A percentile compares a stretch with the other conserved stretches of the same genome.
These are phyloP conservation scores for Rhododendron molle DNA, from an alignment of 148 eudicot genomes.

Conservation along the genomic window DNA sequence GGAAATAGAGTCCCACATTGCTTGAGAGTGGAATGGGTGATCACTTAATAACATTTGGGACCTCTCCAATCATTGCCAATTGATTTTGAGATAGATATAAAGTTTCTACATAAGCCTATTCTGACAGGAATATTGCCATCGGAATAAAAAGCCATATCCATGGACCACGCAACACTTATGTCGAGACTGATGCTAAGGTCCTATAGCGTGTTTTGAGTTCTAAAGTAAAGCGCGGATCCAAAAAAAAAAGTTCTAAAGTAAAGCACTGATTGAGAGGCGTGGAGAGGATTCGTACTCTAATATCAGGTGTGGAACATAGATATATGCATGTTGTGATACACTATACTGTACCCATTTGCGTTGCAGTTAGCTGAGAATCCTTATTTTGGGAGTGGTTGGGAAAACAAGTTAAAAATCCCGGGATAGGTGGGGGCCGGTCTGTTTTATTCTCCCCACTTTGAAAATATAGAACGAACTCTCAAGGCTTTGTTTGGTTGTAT, in stretches of 20 bases:
- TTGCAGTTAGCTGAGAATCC: constrained; percentile 2
- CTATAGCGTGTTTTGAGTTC: not conserved
- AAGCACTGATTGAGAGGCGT: not conserved
- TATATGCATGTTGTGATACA: not conserved
- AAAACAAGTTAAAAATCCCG: constrained; percentile 6
- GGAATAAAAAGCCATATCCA: too few species aligned
- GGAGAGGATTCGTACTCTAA: not conserved
- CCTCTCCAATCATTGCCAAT: too few species aligned
- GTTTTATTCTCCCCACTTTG: not conserved
- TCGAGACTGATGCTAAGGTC: not conserved
- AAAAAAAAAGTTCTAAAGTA: not conserved
- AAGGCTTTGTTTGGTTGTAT: not conserved
- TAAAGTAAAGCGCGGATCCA: not conserved
- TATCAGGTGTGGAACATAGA: not conserved
- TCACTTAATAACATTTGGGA: too few species aligned
- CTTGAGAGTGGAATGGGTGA: too few species aligned
- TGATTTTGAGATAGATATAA: too few species aligned
- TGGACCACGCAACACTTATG: too few species aligned
- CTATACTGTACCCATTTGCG: not conserved
- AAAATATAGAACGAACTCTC: not conserved
- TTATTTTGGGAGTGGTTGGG: constrained; percentile 9
- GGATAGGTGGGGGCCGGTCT: constrained; percentile 9
- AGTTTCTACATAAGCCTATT: too few species aligned
- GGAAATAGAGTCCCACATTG: too few species aligned
- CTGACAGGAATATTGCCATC: too few species aligned